Evolutionary conservation across 306 rosid species (phyloP).

Genomic region (Quercus gilva): DNA sequence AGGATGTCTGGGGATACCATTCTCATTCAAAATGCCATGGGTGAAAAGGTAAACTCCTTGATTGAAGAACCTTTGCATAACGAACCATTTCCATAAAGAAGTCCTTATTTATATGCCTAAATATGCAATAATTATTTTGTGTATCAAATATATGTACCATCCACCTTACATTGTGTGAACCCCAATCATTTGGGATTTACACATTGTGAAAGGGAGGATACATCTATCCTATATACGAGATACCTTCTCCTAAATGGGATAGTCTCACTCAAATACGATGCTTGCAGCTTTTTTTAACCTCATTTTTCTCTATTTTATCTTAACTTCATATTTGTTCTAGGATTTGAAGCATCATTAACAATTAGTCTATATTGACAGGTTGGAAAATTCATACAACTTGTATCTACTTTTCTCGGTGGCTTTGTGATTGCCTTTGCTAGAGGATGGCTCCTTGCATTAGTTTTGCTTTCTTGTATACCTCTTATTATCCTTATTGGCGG

Average conservation of each 20-base stretch:
- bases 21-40: conserved; percentile 93
- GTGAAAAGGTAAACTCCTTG: conserved; percentile 59
- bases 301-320: background rate
- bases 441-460: conserved; percentile 75
- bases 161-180: too few species aligned
- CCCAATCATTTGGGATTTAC: too few species aligned
- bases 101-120: background rate
- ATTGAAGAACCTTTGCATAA: background rate
- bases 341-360: background rate
- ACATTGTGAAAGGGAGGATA: too few species aligned
- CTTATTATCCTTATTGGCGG: conserved; percentile 51
- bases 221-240: too few species aligned
- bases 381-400: conserved; percentile 75
- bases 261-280: background rate
- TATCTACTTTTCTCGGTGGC: conserved; percentile 67
- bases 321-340: background rate
- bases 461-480: conserved; percentile 64
- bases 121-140: background rate
- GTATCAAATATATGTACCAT: too few species aligned
- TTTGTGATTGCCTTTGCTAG: conserved; percentile 57
- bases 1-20: conserved; percentile 95
- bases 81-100: background rate
- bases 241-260: background rate
- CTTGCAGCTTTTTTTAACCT: background rate
- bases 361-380: conserved; percentile 46